Evolutionary conservation across 108 stramenopile species (phyloP).

Genomic region (Cyclotella sp.): DNA sequence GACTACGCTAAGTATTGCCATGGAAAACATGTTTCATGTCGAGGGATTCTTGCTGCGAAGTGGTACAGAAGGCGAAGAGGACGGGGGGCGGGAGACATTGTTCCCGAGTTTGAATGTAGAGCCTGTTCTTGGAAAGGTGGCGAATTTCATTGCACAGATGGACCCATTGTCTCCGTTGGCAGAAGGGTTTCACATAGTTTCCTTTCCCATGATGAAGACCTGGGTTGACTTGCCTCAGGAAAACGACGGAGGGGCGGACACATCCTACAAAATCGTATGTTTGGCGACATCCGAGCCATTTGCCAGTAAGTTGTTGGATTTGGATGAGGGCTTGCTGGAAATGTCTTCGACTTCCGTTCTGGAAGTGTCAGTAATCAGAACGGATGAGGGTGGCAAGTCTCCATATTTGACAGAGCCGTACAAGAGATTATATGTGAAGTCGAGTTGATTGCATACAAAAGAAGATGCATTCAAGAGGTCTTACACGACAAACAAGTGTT

Average conservation of each 20-base stretch:
- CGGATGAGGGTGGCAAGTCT: constrained; percentile 35
- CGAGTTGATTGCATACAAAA: background rate
- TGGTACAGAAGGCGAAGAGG: constrained; percentile 16
- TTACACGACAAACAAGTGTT: background rate
- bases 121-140: constrained; percentile 37
- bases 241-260: background rate
- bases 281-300: constrained; percentile 55
- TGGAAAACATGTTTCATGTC: constrained; percentile 56
- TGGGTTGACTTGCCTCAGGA: constrained; percentile 38
- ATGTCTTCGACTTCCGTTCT: constrained; percentile 49
- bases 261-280: constrained; percentile 34
- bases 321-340: constrained; percentile 49
- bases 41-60: constrained; percentile 41
- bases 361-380: constrained; percentile 42
- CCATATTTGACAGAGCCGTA: constrained; percentile 50
- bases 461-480: background rate
- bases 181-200: constrained; percentile 56
- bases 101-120: constrained; percentile 23
- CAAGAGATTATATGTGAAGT: constrained; percentile 40
- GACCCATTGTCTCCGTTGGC: constrained; percentile 41
- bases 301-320: constrained; percentile 39
- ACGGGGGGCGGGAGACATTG: constrained; percentile 5
- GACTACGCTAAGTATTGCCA: constrained; percentile 52
- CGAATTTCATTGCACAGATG: constrained; percentile 40
- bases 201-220: constrained; percentile 37